Conservation (phyloP, 768 basidiomycete genomes). For the Leccinum variicolor region DNA sequence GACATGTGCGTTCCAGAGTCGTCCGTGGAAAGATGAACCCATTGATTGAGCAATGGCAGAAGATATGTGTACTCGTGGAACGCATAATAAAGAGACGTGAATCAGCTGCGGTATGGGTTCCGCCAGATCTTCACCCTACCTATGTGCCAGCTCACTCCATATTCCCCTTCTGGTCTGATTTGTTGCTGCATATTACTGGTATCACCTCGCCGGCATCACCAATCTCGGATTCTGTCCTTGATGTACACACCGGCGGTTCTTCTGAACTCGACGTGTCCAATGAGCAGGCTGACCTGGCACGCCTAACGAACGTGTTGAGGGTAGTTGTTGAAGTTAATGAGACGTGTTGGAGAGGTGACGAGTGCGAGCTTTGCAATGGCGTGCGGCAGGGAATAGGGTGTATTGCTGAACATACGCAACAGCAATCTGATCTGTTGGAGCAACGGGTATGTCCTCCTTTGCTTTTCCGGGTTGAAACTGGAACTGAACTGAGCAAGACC, state of each 20-base stretch:
- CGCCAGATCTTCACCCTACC: conserved; percentile 57
- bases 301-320: conserved; percentile 78
- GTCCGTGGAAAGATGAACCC: conserved; percentile 73
- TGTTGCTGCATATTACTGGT: conserved; percentile 32
- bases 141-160: conserved; percentile 69
- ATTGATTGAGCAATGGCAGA: conserved; percentile 89
- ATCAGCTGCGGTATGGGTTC: conserved; percentile 83
- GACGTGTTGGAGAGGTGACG: conserved; percentile 80
- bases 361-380: conserved; percentile 77
- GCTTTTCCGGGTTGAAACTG: background rate
- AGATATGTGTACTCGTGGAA: conserved; percentile 82
- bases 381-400: conserved; percentile 68
- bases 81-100: conserved; percentile 87
- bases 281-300: conserved; percentile 75
- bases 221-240: conserved; percentile 12
- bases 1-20: conserved; percentile 41
- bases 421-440: conserved; percentile 72
- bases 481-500: conserved; percentile 42
- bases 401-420: conserved; percentile 65
- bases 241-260: conserved; percentile 7
- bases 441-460: conserved; percentile 50
- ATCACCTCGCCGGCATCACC: conserved; percentile 22
- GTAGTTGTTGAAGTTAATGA: conserved; percentile 76
- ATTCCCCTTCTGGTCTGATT: conserved; percentile 47
- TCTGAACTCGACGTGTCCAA: conserved; percentile 29